These are phyloP conservation scores for Jamesozyma gamospora DNA, from an alignment of 805 yeast species.

Conservation along the genomic window DNA sequence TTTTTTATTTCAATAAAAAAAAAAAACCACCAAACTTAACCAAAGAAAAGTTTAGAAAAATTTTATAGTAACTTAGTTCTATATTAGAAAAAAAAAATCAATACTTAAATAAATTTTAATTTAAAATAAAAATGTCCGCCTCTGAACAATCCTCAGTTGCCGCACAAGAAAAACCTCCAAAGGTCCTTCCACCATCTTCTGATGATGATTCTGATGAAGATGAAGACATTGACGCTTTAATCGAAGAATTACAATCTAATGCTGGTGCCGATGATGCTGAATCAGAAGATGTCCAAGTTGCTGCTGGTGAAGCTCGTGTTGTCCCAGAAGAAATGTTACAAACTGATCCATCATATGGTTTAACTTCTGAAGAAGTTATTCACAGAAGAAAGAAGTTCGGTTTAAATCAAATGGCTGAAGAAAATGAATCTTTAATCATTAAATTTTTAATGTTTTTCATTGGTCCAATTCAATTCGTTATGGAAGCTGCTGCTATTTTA, in stretches of 20 bases:
- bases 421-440: constrained; percentile 64
- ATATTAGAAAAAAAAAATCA: background rate
- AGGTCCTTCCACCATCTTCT: constrained; percentile 8
- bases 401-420: constrained; percentile 85
- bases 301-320: constrained; percentile 55
- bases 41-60: background rate
- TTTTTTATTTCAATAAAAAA: background rate
- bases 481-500: constrained; percentile 92
- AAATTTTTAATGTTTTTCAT: constrained; percentile 82
- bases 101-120: background rate
- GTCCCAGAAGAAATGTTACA: constrained; percentile 80
- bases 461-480: constrained; percentile 94
- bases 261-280: constrained; percentile 37
- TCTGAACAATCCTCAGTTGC: constrained; percentile 4
- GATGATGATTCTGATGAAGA: constrained; percentile 51
- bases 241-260: constrained; percentile 65
- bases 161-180: constrained; percentile 10
- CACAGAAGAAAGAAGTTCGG: constrained; percentile 87
- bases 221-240: constrained; percentile 62
- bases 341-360: constrained; percentile 72
- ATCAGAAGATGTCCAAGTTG: constrained; percentile 37
- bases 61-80: background rate
- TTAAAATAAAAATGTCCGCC: constrained; percentile 4
- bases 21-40: background rate
- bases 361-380: constrained; percentile 64